Percentiles rank a stretch among this genome's conserved stretches.
Evolutionary conservation across 164 flowering plant genomes (phyloP).

Genomic region (Macadamia integrifolia): DNA sequence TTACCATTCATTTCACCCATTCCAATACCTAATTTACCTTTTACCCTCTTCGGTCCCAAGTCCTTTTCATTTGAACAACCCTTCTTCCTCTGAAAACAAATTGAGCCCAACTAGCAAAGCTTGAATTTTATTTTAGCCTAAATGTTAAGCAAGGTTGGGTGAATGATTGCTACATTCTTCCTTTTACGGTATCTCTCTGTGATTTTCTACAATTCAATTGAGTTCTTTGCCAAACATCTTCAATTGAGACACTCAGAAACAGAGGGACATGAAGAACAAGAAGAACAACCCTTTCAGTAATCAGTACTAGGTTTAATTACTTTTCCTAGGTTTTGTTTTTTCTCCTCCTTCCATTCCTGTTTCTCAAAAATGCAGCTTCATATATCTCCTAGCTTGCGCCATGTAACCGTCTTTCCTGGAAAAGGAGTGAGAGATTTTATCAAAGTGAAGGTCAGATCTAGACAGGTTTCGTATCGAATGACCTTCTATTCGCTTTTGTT

Average conservation of each 20-base stretch:
- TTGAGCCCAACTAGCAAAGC: neutral
- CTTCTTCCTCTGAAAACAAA: neutral
- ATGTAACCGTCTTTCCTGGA: slow-evolving; percentile 69
- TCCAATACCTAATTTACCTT: too few relatives aligned
- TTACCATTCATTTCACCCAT: too few relatives aligned
- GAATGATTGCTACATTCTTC: slow-evolving; percentile 50
- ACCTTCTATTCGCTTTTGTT: slow-evolving; percentile 66
- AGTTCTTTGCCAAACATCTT: neutral
- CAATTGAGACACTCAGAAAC: neutral
- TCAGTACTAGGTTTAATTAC: neutral
- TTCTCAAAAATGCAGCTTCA: slow-evolving; percentile 68
- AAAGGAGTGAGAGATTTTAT: slow-evolving; percentile 84
- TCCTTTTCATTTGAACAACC: slow-evolving; percentile 53
- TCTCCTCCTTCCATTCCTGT: neutral
- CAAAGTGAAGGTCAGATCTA: slow-evolving; percentile 67
- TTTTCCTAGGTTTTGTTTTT: neutral
- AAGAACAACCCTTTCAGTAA: neutral
- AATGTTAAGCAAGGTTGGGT: slow-evolving; percentile 84
- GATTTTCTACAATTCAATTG: slow-evolving; percentile 7
- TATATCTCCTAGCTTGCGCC: slow-evolving; percentile 89
- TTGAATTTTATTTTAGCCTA: slow-evolving; percentile 29
- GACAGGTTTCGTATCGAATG: slow-evolving; percentile 69
- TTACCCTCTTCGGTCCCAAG: slow-evolving; percentile 40
- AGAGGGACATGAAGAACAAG: neutral
- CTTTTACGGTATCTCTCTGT: slow-evolving; percentile 25